A percentile compares a stretch with the other conserved stretches of the same genome.
Evolutionary conservation across 2,329 filamentous ascomycete genomes (phyloP).

Genomic region (Penicillium palitans): DNA sequence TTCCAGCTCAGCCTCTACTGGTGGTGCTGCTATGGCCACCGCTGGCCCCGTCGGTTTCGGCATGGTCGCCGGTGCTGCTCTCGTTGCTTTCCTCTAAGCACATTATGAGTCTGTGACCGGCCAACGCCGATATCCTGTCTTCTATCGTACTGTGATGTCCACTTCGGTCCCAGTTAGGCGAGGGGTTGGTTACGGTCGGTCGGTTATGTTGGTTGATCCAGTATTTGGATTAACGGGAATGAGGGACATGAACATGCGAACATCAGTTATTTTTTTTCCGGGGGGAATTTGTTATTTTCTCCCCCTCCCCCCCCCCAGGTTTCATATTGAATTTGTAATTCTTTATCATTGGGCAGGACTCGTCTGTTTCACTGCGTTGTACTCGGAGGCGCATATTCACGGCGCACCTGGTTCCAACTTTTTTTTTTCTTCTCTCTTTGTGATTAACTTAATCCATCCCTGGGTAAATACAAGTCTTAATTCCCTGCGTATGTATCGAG

Average conservation of each 20-base stretch:
- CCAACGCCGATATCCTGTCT: neutral
- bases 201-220: conserved; percentile 6
- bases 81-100: conserved; percentile 46
- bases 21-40: conserved; percentile 38
- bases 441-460: conserved; percentile 15
- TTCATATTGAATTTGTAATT: conserved; percentile 22
- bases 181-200: neutral
- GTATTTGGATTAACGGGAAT: conserved; percentile 6
- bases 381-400: conserved; percentile 13
- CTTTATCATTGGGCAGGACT: conserved; percentile 7
- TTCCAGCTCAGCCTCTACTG: conserved; percentile 29
- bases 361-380: conserved; percentile 6
- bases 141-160: neutral
- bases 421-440: conserved; percentile 5
- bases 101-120: neutral
- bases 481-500: neutral
- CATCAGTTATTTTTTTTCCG: conserved; percentile 10
- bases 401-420: conserved; percentile 14
- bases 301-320: neutral
- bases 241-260: conserved; percentile 24
- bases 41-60: conserved; percentile 39
- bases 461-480: conserved; percentile 13
- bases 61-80: conserved; percentile 44
- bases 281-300: neutral
- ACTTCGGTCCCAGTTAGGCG: neutral